Evolutionary conservation across 257 asterid genomes (phyloP), one percentile per base, ranked within the genome.

Genomic region (Gentiana straminea): DNA sequence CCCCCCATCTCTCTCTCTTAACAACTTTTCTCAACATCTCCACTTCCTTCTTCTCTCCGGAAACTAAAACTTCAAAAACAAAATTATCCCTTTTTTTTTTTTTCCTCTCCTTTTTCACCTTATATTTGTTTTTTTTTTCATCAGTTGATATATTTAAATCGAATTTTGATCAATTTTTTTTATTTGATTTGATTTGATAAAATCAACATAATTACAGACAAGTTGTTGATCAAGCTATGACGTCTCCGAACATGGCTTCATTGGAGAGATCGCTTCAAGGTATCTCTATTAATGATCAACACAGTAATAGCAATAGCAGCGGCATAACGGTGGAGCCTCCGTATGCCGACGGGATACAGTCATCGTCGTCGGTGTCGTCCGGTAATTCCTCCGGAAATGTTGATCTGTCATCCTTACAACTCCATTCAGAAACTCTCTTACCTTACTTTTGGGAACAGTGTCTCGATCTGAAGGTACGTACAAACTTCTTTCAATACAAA

Each of bases 371-470:
- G 32, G 79, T 76, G 41, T 70, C 75, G 58, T 64, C 67, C 57
- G 68, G 59, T 3, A 63, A 60, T 55, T 24, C 24, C 24, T 24
- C 55, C 10, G 13, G 37, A 64, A 13, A 1, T 9, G 48, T 32
- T 64, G 2, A 32, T 33, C 67, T 49, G 32, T 60, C 63, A 36
- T 41, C 75, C 45, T 41, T 83, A 57, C 95, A 92, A 11, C 94
- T 88, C 63, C 83, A 88, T 74, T 83, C 95, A 0, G 60, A 88
- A 50, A 68, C 63, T 64, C 70, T 94, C 0, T 76, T 92, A 12
- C 99, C 99, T 65, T 76, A 74, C 64, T 77, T 78, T 41, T 92
- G 97, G 99, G 95, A 92, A 67, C 99, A 88, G 85, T 88, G 95
- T 75, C 86, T 85, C 66, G 97, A 92, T 86, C 73, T 92, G 51